Conservation (phyloP, 139 green algal genomes). For the Medakamo hakoo region DNA sequence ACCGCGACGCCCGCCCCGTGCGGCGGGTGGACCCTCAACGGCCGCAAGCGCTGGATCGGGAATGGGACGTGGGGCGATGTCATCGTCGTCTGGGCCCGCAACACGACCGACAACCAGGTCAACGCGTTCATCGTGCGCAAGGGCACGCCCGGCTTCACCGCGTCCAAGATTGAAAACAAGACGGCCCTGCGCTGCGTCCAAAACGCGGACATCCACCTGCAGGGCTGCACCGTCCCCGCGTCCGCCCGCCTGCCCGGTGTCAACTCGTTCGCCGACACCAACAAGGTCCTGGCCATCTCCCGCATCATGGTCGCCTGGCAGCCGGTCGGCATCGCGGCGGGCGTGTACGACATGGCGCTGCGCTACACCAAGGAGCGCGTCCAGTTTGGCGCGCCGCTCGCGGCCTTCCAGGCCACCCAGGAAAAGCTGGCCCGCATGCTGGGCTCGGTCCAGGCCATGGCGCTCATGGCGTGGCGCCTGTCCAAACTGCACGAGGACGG, state of each 20-base stretch:
- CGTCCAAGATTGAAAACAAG: slow-evolving; percentile 88
- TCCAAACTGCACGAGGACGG: slow-evolving; percentile 68
- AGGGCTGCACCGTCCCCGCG: slow-evolving; percentile 74
- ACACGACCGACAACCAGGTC: slow-evolving; percentile 44
- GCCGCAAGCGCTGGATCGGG: slow-evolving; percentile 89
- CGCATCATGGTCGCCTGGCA: slow-evolving; percentile 92
- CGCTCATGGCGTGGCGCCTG: slow-evolving; percentile 62
- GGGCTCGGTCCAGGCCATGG: slow-evolving; percentile 63
- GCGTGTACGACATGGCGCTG: slow-evolving; percentile 76
- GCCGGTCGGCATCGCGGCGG: slow-evolving; percentile 74
- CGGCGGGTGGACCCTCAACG: slow-evolving; percentile 68
- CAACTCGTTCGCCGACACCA: slow-evolving; percentile 49
- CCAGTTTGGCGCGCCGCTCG: slow-evolving; percentile 76
- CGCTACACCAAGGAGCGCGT: slow-evolving; percentile 61
- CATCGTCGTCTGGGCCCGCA: slow-evolving; percentile 66
- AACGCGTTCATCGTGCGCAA: slow-evolving; percentile 89
- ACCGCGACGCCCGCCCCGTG: slow-evolving; percentile 47
- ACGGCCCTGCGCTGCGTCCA: slow-evolving; percentile 75
- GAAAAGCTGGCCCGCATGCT: slow-evolving; percentile 81
- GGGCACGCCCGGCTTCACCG: slow-evolving; percentile 47
- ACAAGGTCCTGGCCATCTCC: slow-evolving; percentile 65
- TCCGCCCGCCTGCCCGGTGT: slow-evolving; percentile 63
- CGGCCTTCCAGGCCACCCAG: slow-evolving; percentile 67
- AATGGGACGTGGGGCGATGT: slow-evolving; percentile 53
- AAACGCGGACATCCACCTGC: slow-evolving; percentile 85